A percentile compares a stretch with the other conserved stretches of the same genome.
Conservation (phyloP, 2,329 filamentous ascomycete species). For the Curvularia spicifera region DNA sequence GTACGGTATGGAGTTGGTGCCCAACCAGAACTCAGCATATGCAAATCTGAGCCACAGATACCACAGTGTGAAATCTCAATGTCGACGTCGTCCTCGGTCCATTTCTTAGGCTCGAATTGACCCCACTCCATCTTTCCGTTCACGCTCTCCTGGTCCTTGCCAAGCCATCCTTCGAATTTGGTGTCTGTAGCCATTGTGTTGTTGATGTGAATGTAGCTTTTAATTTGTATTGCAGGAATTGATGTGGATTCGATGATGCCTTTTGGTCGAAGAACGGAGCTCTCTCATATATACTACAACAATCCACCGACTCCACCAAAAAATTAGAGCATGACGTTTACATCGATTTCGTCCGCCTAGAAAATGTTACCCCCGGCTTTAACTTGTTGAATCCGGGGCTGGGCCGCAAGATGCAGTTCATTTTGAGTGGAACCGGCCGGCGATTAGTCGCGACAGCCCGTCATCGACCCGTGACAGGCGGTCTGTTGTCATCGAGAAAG, state of each 20-base stretch:
- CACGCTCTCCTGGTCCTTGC: slow-evolving; percentile 55
- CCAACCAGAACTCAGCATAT: slow-evolving; percentile 51
- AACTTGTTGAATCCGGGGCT: slow-evolving; percentile 1
- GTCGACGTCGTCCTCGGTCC: slow-evolving; percentile 70
- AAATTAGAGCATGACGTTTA: slow-evolving; percentile 10
- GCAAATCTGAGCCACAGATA: slow-evolving; percentile 46
- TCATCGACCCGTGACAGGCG: slow-evolving; percentile 7
- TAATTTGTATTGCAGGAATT: background rate
- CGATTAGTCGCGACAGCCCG: slow-evolving; percentile 7
- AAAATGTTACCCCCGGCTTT: slow-evolving; percentile 1
- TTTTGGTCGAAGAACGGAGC: background rate
- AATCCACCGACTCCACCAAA: slow-evolving; percentile 9
- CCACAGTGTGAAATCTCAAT: slow-evolving; percentile 51
- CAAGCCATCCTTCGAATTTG: slow-evolving; percentile 63
- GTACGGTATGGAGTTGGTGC: slow-evolving; percentile 32
- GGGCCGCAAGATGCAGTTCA: background rate
- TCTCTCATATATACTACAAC: slow-evolving; percentile 6
- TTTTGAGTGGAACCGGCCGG: background rate
- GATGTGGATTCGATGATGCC: background rate
- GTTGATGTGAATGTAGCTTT: background rate
- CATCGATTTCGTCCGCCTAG: slow-evolving; percentile 8
- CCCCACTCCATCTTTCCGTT: slow-evolving; percentile 64
- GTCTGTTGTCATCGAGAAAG: slow-evolving; percentile 9
- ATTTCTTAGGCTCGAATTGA: slow-evolving; percentile 52
- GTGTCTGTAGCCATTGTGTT: slow-evolving; percentile 27